A percentile compares a stretch with the other conserved stretches of the same genome.
Evolutionary conservation across 768 basidiomycete species (phyloP).

Genomic region (Boletus patriciae): DNA sequence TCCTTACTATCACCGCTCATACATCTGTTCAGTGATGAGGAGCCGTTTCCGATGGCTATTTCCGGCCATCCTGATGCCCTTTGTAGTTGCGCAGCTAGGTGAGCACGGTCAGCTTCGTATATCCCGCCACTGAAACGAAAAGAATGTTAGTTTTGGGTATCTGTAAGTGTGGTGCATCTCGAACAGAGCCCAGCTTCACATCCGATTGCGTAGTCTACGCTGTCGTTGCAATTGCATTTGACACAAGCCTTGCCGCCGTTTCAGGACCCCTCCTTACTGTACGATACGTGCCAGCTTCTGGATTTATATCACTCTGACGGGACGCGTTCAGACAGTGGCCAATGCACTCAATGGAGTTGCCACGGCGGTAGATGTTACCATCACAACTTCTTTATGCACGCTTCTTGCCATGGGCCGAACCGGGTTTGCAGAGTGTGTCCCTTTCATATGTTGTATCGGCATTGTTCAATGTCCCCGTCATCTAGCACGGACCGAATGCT

Average conservation of each 20-base stretch:
- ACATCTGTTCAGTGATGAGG: constrained; percentile 9
- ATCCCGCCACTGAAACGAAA: constrained; percentile 1
- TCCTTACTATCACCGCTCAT: neutral
- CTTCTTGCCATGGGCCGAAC: constrained; percentile 28
- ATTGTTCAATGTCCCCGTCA: neutral
- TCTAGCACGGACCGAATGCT: constrained; percentile 27
- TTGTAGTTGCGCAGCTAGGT: constrained; percentile 21
- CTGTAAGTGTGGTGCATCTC: constrained; percentile 9
- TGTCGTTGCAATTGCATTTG: constrained; percentile 9
- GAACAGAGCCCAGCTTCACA: constrained; percentile 4
- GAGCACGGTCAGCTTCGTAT: neutral
- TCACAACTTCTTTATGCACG: constrained; percentile 20
- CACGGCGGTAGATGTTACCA: constrained; percentile 17
- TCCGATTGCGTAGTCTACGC: constrained; percentile 15
- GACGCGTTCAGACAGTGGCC: constrained; percentile 12
- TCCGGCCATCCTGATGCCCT: constrained; percentile 16
- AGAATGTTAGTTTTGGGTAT: constrained; percentile 12
- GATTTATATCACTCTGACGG: constrained; percentile 2
- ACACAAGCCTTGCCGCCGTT: constrained; percentile 18
- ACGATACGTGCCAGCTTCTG: neutral
- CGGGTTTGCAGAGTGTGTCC: constrained; percentile 21
- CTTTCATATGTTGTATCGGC: neutral
- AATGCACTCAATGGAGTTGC: constrained; percentile 22
- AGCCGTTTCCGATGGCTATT: constrained; percentile 20
- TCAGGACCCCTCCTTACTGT: constrained; percentile 22